Conservation (phyloP, 306 rosid genomes). For the Erythrophleum fordii region DNA sequence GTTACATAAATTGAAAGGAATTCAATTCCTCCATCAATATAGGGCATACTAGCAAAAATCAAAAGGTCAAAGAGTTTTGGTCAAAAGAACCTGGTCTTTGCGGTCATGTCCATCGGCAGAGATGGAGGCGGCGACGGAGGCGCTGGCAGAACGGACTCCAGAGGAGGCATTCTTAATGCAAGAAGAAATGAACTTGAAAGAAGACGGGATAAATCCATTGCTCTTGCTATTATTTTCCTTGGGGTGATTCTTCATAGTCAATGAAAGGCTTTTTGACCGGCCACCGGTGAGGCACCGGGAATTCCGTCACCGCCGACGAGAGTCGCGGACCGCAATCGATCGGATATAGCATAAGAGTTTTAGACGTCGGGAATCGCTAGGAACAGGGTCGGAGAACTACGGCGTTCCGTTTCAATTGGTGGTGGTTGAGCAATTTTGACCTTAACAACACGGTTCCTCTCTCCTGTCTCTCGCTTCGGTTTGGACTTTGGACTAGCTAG, state of each 20-base stretch:
- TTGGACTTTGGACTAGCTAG: neutral
- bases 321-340: conserved; percentile 63
- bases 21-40: neutral
- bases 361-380: conserved; percentile 13
- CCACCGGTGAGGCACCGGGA: conserved; percentile 73
- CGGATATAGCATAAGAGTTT: conserved; percentile 64
- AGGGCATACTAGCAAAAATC: neutral
- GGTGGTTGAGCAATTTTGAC: conserved; percentile 59
- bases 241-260: conserved; percentile 80
- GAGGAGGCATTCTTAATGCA: conserved; percentile 92
- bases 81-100: conserved; percentile 71
- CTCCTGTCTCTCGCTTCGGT: neutral
- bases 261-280: conserved; percentile 29
- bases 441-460: conserved; percentile 59
- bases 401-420: conserved; percentile 33
- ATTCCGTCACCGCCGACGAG: conserved; percentile 58
- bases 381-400: conserved; percentile 42
- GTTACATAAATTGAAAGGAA: neutral
- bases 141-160: conserved; percentile 84
- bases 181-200: conserved; percentile 87
- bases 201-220: conserved; percentile 83
- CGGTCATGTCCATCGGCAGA: conserved; percentile 65
- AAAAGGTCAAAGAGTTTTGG: neutral
- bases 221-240: conserved; percentile 53
- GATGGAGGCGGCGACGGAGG: conserved; percentile 85